These are phyloP conservation scores for Eucommia ulmoides DNA, from an alignment of 257 asterid species.

Conservation along the genomic window DNA sequence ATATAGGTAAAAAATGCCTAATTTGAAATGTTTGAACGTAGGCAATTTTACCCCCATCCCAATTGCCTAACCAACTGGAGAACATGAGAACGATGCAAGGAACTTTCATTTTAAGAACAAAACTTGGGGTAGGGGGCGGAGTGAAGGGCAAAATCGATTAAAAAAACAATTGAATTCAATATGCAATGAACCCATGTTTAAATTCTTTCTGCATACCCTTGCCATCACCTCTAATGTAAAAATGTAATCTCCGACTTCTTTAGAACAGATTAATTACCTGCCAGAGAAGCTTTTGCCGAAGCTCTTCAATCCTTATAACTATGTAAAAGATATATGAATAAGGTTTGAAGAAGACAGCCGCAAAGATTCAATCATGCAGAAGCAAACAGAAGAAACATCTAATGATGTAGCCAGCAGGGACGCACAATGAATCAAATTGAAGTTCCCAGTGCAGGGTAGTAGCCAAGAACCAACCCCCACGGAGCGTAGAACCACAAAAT, in stretches of 20 bases:
- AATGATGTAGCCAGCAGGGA: slow-evolving; percentile 78
- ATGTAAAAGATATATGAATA: slow-evolving; percentile 43
- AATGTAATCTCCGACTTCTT: slow-evolving; percentile 23
- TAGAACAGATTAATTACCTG: slow-evolving; percentile 45
- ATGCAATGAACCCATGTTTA: not conserved
- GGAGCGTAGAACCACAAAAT: slow-evolving; percentile 61
- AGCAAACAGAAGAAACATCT: slow-evolving; percentile 88
- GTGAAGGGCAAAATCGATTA: too few species aligned
- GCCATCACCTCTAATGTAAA: not conserved
- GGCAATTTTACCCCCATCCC: too few species aligned
- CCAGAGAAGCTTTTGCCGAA: slow-evolving; percentile 50
- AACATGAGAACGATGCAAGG: too few species aligned
- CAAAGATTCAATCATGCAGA: slow-evolving; percentile 53
- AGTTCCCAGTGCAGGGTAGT: slow-evolving; percentile 87
- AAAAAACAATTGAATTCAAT: too few species aligned
- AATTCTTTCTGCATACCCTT: not conserved
- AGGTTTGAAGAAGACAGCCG: slow-evolving; percentile 43
- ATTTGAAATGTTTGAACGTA: too few species aligned
- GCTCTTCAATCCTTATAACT: slow-evolving; percentile 31
- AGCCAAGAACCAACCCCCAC: too few species aligned
- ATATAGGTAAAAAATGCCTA: too few species aligned
- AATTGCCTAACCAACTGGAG: too few species aligned
- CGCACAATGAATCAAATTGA: slow-evolving; percentile 75
- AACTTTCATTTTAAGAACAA: not conserved
- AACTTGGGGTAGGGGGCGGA: not conserved